Conservation (phyloP, 1,284 basidiomycete species). For the Ustilago sp. region DNA sequence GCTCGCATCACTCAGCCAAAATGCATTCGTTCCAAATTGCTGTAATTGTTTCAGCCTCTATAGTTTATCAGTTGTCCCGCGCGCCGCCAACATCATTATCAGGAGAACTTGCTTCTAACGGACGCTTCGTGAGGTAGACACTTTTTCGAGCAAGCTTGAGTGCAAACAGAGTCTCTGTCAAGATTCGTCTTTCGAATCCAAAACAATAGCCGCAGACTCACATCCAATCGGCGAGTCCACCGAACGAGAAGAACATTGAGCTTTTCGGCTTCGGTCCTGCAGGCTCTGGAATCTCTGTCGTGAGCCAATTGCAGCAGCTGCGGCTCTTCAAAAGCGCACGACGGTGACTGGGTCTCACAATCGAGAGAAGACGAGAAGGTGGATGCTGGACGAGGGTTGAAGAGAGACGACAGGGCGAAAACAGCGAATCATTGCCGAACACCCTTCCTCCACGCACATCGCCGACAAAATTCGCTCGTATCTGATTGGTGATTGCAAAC, state of each 20-base stretch:
- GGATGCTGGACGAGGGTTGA: neutral
- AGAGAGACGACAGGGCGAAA: constrained; percentile 12
- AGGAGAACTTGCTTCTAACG: neutral
- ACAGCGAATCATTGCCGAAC: constrained; percentile 4
- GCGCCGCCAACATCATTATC: neutral
- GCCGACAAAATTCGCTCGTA: constrained; percentile 16
- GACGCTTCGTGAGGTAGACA: neutral
- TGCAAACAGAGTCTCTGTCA: neutral
- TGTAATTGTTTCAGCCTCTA: constrained; percentile 6
- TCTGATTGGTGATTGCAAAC: constrained; percentile 31
- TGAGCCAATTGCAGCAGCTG: neutral
- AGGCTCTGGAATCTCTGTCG: neutral
- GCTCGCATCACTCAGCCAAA: neutral
- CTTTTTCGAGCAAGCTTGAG: neutral
- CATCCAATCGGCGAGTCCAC: neutral
- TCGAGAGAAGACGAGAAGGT: neutral
- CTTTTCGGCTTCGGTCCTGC: neutral
- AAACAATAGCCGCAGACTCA: neutral
- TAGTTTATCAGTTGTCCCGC: neutral
- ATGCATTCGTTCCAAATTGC: neutral
- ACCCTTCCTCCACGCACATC: constrained; percentile 36
- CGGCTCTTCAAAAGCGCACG: neutral
- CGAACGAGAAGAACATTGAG: neutral
- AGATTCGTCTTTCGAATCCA: neutral
- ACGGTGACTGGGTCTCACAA: neutral